Evolutionary conservation across 192 early-diverging fungal genomes (phyloP).

Genomic region (Coemansia sp.): DNA sequence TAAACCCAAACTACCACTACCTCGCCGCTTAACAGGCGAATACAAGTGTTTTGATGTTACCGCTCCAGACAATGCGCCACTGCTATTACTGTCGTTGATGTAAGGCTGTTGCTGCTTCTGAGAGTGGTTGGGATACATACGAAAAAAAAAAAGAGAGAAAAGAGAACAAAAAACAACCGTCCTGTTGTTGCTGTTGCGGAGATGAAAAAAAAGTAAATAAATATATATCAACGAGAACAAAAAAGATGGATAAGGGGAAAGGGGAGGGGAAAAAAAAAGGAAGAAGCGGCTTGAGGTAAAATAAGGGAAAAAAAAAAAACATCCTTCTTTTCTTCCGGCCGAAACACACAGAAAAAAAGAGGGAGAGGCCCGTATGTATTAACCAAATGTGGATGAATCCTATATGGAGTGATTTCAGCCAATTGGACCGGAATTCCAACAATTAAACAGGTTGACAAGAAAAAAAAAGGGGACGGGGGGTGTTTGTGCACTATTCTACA

Average conservation of each 20-base stretch:
- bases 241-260: neutral
- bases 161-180: neutral
- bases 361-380: neutral
- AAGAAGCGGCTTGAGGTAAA: too few species aligned
- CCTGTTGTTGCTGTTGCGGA: neutral
- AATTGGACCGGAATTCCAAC: neutral
- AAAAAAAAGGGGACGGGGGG: neutral
- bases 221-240: neutral
- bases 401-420: neutral
- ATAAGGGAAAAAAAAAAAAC: neutral
- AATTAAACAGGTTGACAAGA: neutral
- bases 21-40: neutral
- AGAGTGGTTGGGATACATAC: neutral
- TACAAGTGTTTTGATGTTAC: neutral
- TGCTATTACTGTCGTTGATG: neutral
- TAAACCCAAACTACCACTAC: neutral
- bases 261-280: neutral
- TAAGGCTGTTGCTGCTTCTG: neutral
- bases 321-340: neutral
- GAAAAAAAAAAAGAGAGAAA: neutral
- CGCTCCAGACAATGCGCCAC: neutral
- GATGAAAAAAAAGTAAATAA: constrained; percentile 6
- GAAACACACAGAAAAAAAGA: neutral
- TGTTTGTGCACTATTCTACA: neutral
- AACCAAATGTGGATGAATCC: neutral